These are phyloP conservation scores for Rhinocladiella similis DNA, from an alignment of 2,329 filamentous ascomycete species.

Conservation along the genomic window DNA sequence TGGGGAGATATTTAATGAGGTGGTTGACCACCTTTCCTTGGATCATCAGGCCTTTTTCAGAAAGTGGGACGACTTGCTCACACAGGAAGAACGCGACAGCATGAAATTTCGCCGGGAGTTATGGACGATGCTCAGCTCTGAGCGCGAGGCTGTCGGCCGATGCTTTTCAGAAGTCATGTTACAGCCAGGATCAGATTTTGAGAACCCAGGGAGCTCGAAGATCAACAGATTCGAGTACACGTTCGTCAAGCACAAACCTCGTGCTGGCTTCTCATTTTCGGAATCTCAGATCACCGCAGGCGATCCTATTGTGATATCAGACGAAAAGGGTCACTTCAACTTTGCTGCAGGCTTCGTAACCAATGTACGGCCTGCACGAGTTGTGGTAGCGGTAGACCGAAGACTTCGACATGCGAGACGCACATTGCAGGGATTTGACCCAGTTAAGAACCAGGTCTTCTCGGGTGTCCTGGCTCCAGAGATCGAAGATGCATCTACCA, in stretches of 20 bases:
- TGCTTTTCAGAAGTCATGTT: slow-evolving; percentile 89
- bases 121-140: slow-evolving; percentile 91
- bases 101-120: slow-evolving; percentile 85
- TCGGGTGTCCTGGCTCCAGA: slow-evolving; percentile 75
- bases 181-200: slow-evolving; percentile 70
- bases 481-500: not conserved
- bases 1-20: slow-evolving; percentile 76
- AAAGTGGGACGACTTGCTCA: slow-evolving; percentile 91
- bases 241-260: slow-evolving; percentile 69
- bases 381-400: slow-evolving; percentile 88
- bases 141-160: slow-evolving; percentile 82
- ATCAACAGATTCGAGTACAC: slow-evolving; percentile 91
- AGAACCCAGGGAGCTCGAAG: slow-evolving; percentile 70
- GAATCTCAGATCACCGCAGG: slow-evolving; percentile 86
- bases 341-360: slow-evolving; percentile 90
- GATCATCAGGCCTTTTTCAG: slow-evolving; percentile 80
- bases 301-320: slow-evolving; percentile 94
- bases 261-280: slow-evolving; percentile 73
- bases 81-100: slow-evolving; percentile 89
- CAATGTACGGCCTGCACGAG: slow-evolving; percentile 69
- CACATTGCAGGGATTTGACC: slow-evolving; percentile 73
- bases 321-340: slow-evolving; percentile 92
- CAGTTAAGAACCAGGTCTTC: slow-evolving; percentile 78
- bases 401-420: slow-evolving; percentile 83
- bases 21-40: slow-evolving; percentile 74